Evolutionary conservation across 345 rosid species (phyloP), one percentile per base, ranked within the genome.

Genomic region (Gossypium sturtianum): DNA sequence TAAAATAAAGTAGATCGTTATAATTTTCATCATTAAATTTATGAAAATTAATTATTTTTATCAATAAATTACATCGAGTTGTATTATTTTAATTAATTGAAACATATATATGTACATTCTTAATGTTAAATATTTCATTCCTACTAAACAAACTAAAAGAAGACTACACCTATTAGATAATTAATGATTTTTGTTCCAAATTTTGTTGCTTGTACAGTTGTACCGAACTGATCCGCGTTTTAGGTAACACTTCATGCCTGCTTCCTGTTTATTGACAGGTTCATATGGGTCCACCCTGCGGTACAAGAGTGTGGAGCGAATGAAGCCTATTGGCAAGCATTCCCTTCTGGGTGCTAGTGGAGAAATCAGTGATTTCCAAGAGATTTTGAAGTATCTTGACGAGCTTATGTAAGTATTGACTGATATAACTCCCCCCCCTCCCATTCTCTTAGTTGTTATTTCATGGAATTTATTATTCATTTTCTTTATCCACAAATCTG

Each of bases 231-330:
- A 34, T 34, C 41, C 0, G 41, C 7, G 7, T 34, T 34, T 34
- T 34, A 34, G 41, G 41, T 34, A 34, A 34, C 51, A 10, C 13
- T 22, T 73, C 6, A 9, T 62, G 10, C 12, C 11, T 29, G 27
- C 1, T 1, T 63, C 48, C 47, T 19, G 61, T 70, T 19, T 41
- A 79, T 47, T 63, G 64, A 43, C 84, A 95, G 99, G 92, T 74
- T 95, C 99, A 13, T 95, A 95, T 86, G 99, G 99, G 62, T 95
- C 97, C 22, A 95, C 99, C 17, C 77, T 95, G 76, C 85, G 98
- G 56, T 95, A 90, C 89, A 95, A 95, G 86, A 89, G 87, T 72
- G 89, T 95, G 66, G 98, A 91, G 86, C 84, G 99, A 44, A 74
- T 95, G 78, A 88, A 89, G 84, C 83, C 97, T 25, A 81, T 95